Base-by-base conservation (phyloP, 208 protist species). In the Plasmodiophora brassicae region DNA sequence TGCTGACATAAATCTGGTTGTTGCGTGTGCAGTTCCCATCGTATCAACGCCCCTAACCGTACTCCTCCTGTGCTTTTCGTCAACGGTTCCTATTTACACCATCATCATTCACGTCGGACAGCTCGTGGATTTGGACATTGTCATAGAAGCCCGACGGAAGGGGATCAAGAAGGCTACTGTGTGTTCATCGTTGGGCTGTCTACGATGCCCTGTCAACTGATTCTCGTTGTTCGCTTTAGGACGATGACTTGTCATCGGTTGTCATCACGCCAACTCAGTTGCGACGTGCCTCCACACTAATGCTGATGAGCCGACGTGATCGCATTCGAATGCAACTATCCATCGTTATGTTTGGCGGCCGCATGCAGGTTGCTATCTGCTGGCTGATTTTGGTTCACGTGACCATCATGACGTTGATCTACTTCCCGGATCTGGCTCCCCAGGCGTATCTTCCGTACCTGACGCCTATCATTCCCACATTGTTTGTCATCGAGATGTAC, bases 21-120 rank as follows among this genome's bases (percentile, higher is more conserved):
- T 78, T 44, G 10, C 5, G 14, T 78, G 41, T 38, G 5, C 41
- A 36, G n/a, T 5, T 32, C 14, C 5, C 41, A 8, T 5, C n/a
- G 65, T 38, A 36, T 36, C n/a, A 78, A 38, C 41, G 10, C 65
- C 65, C 5, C 65, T 78, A 8, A 32, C 5, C 41, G 65, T 78
- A 5, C 65, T 78, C 41, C n/a, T 78, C 10, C 32, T 38, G 32
- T 78, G 65, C n/a, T 78, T 78, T 32, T 5, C 65, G 20, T 78
- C 32, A 38, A 78, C 65, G 5, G 5, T 78, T 36, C 65, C 65
- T 14, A 32, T 78, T 38, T 78, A 78, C 41, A 78, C 65, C 32
- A 78, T 78, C n/a, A 78, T 78, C n/a, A 78, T 78, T 32, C 65
- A 78, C n/a, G 65, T 78, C n/a, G 65, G 65, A 36, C 65, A 78